A percentile compares a stretch with the other conserved stretches of the same genome.
phyloP scores from a whole-genome alignment of 1,284 basidiomycete species.

The Ganoderma meredithae region DNA sequence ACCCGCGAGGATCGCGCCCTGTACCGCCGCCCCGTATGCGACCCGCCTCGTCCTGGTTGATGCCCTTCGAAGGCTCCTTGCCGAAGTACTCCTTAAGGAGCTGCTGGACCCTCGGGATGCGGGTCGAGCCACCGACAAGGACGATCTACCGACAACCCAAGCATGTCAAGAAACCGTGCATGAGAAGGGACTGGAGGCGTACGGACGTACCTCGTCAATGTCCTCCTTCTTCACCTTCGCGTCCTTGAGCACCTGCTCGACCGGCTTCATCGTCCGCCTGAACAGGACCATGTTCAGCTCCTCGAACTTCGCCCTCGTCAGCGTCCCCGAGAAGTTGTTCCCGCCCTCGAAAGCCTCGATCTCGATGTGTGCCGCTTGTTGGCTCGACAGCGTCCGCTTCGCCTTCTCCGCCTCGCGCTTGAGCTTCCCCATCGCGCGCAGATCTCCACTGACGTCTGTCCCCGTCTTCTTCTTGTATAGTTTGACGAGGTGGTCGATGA shows the following conservation, averaged over 20 bases:
- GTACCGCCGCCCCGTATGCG: slow-evolving; percentile 81
- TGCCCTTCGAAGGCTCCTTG: slow-evolving; percentile 92
- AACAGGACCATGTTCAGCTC: slow-evolving; percentile 99
- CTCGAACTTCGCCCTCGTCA: slow-evolving; percentile 98
- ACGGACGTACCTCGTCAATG: slow-evolving; percentile 68
- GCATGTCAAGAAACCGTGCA: not conserved
- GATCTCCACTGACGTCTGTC: slow-evolving; percentile 87
- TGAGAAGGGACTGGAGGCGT: not conserved
- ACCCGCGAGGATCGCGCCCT: slow-evolving; percentile 89
- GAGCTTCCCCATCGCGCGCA: slow-evolving; percentile 94
- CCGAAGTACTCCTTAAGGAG: slow-evolving; percentile 95
- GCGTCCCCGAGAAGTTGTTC: slow-evolving; percentile 96
- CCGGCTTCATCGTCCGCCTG: slow-evolving; percentile 99
- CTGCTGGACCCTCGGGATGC: slow-evolving; percentile 98
- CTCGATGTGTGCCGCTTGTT: slow-evolving; percentile 76
- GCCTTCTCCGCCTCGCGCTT: slow-evolving; percentile 99
- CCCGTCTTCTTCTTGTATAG: slow-evolving; percentile 95
- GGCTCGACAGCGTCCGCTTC: slow-evolving; percentile 90
- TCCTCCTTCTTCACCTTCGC: slow-evolving; percentile 97
- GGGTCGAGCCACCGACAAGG: slow-evolving; percentile 96
- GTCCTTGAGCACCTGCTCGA: slow-evolving; percentile 98
- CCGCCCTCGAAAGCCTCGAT: slow-evolving; percentile 91
- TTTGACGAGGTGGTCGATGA: slow-evolving; percentile 93
- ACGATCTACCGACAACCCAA: slow-evolving; percentile 53
- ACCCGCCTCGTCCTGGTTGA: slow-evolving; percentile 85